Evolutionary conservation across 805 yeast species (phyloP), one percentile per base, ranked within the genome.

Genomic region (Wickerhamiella parazyma): DNA sequence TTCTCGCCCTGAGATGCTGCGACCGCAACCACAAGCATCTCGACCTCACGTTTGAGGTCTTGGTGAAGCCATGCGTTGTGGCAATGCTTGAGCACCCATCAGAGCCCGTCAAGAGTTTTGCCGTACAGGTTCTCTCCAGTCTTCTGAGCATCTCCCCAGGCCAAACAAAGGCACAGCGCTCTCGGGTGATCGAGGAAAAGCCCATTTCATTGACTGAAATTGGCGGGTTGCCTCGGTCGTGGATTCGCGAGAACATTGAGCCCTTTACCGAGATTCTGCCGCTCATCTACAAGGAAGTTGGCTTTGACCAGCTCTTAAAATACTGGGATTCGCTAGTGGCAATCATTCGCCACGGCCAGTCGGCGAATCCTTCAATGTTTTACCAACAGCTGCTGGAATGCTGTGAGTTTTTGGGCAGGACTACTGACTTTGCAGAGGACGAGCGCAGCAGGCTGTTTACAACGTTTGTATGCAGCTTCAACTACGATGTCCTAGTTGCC

Each of bases 391-490:
- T 39, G 3, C 31, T 39, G 9, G 28, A 14, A 6, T 39, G 42
- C 17, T 21, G 21, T 29, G 17, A 31, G n/a, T 39, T 39, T 19
- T 18, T 39, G 26, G 16, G 21, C 10, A n/a, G 17, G 3, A 17
- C 36, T 1, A 12, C 9, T 17, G n/a, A 21, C 9, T 31, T 39
- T 10, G 8, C 42, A 12, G 21, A 24, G 12, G 36, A 16, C 8
- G 29, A 29, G 8, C 19, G 33, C 16, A 31, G 25, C n/a, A 34
- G 21, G 14, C 31, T 39, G 18, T 39, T 39, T 22, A 21, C 42
- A 2, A 39, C 42, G 8, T 39, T 39, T 39, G 42, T 31, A 10
- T 39, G 42, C 22, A 39, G 42, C 21, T 39, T 39, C 42, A 39
- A 31, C 22, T 39, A 39, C 24, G 16, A n/a, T 14, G 21, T 39